Base-by-base conservation (phyloP, 1,139 yeast genomes). In the Blastobotrys ciferrii region DNA sequence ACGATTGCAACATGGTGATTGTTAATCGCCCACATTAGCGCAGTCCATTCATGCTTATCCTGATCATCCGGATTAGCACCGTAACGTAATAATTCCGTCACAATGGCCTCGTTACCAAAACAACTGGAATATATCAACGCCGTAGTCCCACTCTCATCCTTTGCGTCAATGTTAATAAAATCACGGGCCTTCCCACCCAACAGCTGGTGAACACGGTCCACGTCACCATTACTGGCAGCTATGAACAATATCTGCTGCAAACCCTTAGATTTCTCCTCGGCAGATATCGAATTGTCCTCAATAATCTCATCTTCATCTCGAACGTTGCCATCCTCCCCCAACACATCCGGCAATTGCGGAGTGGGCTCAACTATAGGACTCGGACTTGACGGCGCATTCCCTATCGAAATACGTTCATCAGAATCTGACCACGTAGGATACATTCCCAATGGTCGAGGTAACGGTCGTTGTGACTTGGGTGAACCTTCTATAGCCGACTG, bases 11-110 rank as follows among this genome's bases (percentile, higher is more conserved):
- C 53, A 44, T 70, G 71, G 48, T 66, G 68, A 54, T 68, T 70
- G 54, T 69, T 71, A 39, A 70, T 66, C 7, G 77, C 77, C 77
- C 76, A 72, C 73, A 72, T 72, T 36, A 73, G 57, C 12, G 77
- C 70, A 1, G 76, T 69, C 76, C 76, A 73, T 47, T 66, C 66
- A 49, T 61, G 64, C 45, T 66, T 62, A 55, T 72, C 76, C 46
- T 65, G 70, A 17, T 55, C 53, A 46, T 72, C 66, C 2, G 69
- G 67, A 23, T 61, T 50, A 1, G 76, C 76, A 2, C 70, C 72
- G 33, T 58, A 62, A 13, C 66, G 59, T 33, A 73, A 58, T 45
- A 72, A 59, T 40, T 63, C 69, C n/a, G 57, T 53, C 4, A 69
- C 75, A n/a, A 65, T 62, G 9, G 58, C 58, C 43, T 62, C 67